Base-by-base conservation (phyloP, 768 basidiomycete genomes). In the Antrodiella citrinella region DNA sequence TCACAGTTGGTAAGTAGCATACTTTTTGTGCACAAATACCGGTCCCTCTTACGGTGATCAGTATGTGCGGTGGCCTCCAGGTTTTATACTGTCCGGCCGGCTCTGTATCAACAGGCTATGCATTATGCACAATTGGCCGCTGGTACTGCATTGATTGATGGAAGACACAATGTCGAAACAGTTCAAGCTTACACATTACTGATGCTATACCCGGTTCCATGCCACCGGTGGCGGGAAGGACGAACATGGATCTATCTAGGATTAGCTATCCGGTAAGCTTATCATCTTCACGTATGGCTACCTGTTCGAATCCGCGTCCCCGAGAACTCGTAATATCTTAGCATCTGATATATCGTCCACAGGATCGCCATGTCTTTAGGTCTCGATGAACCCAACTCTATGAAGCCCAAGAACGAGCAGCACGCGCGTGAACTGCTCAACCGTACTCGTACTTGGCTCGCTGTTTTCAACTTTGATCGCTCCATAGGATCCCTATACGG, bases 361-460 rank as follows among this genome's bases (percentile, higher is more conserved):
- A 92, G 92, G 54, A 80, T 89, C 52, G 93, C 92, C 1, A 90
- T 83, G 22, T 92, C 95, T 62, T 73, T 97, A 20, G 93, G 94
- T 59, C 74, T 97, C 30, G 88, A 96, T 57, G 75, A 85, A 24
- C 87, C 86, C 1, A 75, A 75, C 40, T 62, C 56, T 2, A 80
- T 81, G 18, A 81, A 84, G 57, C 84, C 87, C 7, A 69, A 80
- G 12, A 89, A 89, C 58, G 90, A 93, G 63, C 77, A 77, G 50
- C 84, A 88, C 51, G 85, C 86, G 4, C 79, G 93, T 39, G 87
- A 93, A 68, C 80, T 92, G 67, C 77, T 92, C 49, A 95, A 93
- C 62, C 83, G 93, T 38, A 90, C 91, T 48, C 80, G 92, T 19
- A 77, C 87, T 4, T 96, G 92, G 92, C 68, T 95, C 51, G 88